Percentiles rank a stretch among this genome's conserved stretches.
These are phyloP conservation scores for Annulohypoxylon truncatum DNA, from an alignment of 2,329 filamentous ascomycete genomes.

Conservation along the genomic window DNA sequence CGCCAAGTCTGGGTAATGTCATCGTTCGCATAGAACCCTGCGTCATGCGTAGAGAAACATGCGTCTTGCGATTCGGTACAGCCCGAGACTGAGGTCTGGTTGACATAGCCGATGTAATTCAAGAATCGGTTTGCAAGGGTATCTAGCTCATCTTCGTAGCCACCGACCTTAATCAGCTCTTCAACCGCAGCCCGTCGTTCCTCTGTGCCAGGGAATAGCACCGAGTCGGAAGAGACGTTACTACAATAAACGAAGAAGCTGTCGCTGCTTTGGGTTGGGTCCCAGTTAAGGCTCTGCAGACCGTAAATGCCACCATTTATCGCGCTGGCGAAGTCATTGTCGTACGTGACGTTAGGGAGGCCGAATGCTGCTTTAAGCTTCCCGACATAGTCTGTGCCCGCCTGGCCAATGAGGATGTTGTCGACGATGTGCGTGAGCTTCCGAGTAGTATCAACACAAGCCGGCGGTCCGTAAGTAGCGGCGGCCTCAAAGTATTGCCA, in stretches of 20 bases:
- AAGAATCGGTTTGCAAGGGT: constrained; percentile 58
- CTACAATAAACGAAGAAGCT: constrained; percentile 61
- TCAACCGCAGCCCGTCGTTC: constrained; percentile 51
- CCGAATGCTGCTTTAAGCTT: constrained; percentile 60
- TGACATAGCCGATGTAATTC: constrained; percentile 64
- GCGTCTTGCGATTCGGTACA: constrained; percentile 50
- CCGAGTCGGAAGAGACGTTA: constrained; percentile 55
- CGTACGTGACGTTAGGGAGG: constrained; percentile 56
- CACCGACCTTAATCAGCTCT: constrained; percentile 56
- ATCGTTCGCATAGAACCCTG: constrained; percentile 51
- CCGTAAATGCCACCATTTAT: constrained; percentile 56
- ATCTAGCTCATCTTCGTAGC: constrained; percentile 54
- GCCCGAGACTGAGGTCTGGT: constrained; percentile 44
- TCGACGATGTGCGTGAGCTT: constrained; percentile 65
- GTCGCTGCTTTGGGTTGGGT: constrained; percentile 58
- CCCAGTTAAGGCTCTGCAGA: constrained; percentile 66
- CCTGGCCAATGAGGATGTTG: constrained; percentile 59
- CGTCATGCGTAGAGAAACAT: constrained; percentile 54
- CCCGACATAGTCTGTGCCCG: constrained; percentile 56
- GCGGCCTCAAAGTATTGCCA: constrained; percentile 71
- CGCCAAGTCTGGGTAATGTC: constrained; percentile 57
- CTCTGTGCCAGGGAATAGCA: constrained; percentile 58
- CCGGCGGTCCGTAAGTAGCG: constrained; percentile 61
- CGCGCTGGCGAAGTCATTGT: constrained; percentile 61
- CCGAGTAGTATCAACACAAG: constrained; percentile 74